These are phyloP conservation scores for Ramaria sp. DNA, from an alignment of 768 basidiomycete species.

Conservation along the genomic window DNA sequence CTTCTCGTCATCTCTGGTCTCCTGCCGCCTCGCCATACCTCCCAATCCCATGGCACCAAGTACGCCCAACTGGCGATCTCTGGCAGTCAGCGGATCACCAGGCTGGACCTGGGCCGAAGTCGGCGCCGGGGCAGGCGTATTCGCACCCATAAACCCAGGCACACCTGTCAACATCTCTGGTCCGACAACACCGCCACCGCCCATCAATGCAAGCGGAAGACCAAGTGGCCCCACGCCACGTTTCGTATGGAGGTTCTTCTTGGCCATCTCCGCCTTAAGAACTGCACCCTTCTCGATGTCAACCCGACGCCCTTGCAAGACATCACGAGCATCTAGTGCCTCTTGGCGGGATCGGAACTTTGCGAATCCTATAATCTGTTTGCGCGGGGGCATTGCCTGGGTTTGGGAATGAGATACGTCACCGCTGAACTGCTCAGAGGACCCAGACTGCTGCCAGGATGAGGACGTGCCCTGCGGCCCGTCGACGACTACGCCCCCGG, in stretches of 20 bases:
- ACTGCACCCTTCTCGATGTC: conserved; percentile 90
- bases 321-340: conserved; percentile 79
- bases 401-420: conserved; percentile 28
- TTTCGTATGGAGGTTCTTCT: conserved; percentile 98
- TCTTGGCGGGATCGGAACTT: conserved; percentile 85
- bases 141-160: neutral
- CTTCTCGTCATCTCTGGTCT: conserved; percentile 40
- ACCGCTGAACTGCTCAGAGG: neutral
- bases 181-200: conserved; percentile 13
- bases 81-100: conserved; percentile 24
- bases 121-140: conserved; percentile 12
- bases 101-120: conserved; percentile 12
- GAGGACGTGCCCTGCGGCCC: conserved; percentile 63
- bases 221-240: conserved; percentile 68
- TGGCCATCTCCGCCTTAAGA: conserved; percentile 98
- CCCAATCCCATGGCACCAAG: conserved; percentile 38
- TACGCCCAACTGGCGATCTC: conserved; percentile 39
- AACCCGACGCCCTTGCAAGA: conserved; percentile 79
- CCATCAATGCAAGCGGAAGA: conserved; percentile 11
- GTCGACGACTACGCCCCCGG: conserved; percentile 76
- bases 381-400: conserved; percentile 48
- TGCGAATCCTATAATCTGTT: conserved; percentile 98
- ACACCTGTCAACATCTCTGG: conserved; percentile 7
- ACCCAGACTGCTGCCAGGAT: conserved; percentile 35
- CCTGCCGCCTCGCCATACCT: conserved; percentile 1